Conservation (phyloP, 352 stramenopile species). For the Hyphochytrium catenoides region DNA sequence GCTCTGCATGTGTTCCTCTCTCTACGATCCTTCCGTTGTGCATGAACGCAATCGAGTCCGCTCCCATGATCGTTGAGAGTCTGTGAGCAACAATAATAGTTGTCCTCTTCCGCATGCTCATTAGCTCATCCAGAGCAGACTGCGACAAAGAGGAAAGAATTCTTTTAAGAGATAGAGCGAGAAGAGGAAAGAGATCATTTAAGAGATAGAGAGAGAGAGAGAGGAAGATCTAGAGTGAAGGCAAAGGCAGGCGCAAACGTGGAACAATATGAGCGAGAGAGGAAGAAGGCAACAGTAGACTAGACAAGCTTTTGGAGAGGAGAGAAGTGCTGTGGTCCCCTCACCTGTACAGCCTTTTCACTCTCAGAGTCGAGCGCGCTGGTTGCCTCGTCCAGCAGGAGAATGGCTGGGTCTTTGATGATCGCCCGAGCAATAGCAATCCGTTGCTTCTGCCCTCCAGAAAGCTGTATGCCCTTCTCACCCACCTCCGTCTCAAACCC, state of each 20-base stretch:
- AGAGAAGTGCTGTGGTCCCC: conserved; percentile 21
- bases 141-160: no score
- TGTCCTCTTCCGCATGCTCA: conserved; percentile 22
- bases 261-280: no score
- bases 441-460: conserved; percentile 72
- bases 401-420: conserved; percentile 31
- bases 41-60: conserved; percentile 68
- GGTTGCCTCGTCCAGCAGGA: conserved; percentile 59
- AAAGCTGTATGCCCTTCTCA: conserved; percentile 34
- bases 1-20: conserved; percentile 51
- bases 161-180: no score
- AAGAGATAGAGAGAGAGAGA: no score
- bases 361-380: conserved; percentile 25
- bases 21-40: conserved; percentile 60
- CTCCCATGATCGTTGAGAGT: conserved; percentile 48
- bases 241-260: no score
- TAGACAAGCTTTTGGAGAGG: conserved; percentile 21
- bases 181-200: no score
- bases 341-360: conserved; percentile 21
- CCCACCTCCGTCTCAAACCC: conserved; percentile 55
- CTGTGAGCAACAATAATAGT: conserved; percentile 62
- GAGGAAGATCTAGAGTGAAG: no score
- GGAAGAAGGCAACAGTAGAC: conserved; percentile 3
- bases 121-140: conserved; percentile 11
- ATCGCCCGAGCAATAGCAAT: conserved; percentile 63